These are phyloP conservation scores for Colletotrichum eremochloae DNA, from an alignment of 2,329 filamentous ascomycete genomes.

Conservation along the genomic window DNA sequence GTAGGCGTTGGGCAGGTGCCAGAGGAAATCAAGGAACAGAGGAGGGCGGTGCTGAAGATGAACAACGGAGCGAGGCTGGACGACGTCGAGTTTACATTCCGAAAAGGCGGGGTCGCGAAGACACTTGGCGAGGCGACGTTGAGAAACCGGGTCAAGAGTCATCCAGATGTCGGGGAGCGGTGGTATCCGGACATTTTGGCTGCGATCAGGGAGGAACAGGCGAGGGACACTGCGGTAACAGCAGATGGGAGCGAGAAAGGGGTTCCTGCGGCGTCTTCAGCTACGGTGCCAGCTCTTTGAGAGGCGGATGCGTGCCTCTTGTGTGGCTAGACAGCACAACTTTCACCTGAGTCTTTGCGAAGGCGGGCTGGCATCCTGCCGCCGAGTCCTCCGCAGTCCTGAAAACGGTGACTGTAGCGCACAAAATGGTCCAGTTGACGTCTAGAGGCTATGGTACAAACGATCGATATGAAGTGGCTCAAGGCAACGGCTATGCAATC, in stretches of 20 bases:
- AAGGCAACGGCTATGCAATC: not conserved
- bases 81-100: conserved; percentile 90
- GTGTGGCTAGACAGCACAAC: not conserved
- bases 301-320: not conserved
- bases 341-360: not conserved
- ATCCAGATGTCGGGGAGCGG: conserved; percentile 86
- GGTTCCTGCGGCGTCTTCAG: not conserved
- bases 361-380: not conserved
- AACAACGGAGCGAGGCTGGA: conserved; percentile 72
- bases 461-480: not conserved
- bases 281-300: conserved; percentile 1
- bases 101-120: conserved; percentile 74
- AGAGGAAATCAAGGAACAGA: conserved; percentile 71
- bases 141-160: conserved; percentile 86
- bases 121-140: conserved; percentile 86
- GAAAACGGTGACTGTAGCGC: not conserved
- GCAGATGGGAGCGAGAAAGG: conserved; percentile 29
- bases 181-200: conserved; percentile 78
- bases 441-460: not conserved
- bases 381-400: not conserved
- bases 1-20: conserved; percentile 72
- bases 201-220: conserved; percentile 71
- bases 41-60: conserved; percentile 68
- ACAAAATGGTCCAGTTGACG: not conserved
- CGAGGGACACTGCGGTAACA: conserved; percentile 47